Conservation (phyloP, 2,329 filamentous ascomycete genomes). For the Apiospora koreana region DNA sequence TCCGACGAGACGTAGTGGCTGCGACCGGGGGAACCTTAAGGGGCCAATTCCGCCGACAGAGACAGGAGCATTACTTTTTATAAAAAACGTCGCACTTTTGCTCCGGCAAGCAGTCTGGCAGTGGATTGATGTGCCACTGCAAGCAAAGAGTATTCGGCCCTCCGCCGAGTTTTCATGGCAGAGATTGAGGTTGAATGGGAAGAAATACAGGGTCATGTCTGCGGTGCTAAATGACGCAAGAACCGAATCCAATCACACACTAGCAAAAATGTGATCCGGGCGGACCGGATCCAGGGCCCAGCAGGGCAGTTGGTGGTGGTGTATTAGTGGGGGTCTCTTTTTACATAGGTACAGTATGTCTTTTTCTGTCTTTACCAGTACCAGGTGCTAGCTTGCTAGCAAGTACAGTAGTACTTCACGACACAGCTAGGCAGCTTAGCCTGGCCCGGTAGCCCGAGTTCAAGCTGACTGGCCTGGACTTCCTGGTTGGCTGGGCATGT, state of each 20-base stretch:
- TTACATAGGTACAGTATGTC: too few species aligned
- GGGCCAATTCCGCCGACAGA: neutral
- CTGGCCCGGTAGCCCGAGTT: neutral
- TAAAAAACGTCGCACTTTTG: neutral
- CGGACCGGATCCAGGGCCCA: neutral
- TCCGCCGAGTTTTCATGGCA: neutral
- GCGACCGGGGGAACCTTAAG: neutral
- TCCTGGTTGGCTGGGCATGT: neutral
- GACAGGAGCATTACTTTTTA: neutral
- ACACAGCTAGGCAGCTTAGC: too few species aligned
- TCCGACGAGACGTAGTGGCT: neutral
- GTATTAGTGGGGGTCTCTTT: neutral
- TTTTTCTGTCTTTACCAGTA: too few species aligned
- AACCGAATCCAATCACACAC: neutral
- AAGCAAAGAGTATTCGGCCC: neutral
- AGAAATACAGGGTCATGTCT: neutral
- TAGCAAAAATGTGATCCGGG: conserved; percentile 6
- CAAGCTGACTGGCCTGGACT: neutral
- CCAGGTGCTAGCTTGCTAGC: too few species aligned
- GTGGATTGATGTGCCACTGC: neutral
- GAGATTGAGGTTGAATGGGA: neutral
- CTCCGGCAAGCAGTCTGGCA: neutral
- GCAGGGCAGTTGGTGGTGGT: neutral
- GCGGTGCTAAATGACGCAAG: neutral
- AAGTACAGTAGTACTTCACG: too few species aligned